phyloP scores from a whole-genome alignment of 805 yeast species.

The Osmozyma mogii region DNA sequence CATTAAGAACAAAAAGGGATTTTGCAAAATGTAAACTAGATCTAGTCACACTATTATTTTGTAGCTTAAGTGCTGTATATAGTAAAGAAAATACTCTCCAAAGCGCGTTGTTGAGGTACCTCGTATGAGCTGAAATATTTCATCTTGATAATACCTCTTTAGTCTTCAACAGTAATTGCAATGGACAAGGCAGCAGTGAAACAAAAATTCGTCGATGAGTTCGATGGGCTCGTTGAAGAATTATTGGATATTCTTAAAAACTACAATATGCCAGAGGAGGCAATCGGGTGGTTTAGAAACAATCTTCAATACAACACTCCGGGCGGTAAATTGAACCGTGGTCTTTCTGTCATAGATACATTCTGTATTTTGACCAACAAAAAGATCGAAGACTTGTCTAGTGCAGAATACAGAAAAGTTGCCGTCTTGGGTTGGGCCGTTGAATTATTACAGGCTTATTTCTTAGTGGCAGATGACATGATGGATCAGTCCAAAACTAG shows the following conservation, averaged over 20 bases:
- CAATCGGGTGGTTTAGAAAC: constrained; percentile 74
- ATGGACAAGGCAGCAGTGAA: constrained; percentile 34
- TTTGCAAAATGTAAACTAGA: constrained; percentile 15
- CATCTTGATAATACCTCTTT: neutral
- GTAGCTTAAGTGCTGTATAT: neutral
- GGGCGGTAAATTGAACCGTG: constrained; percentile 96
- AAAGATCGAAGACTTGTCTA: constrained; percentile 43
- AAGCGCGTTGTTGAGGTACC: neutral
- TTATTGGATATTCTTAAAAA: constrained; percentile 49
- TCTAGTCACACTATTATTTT: constrained; percentile 5
- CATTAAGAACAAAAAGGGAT: neutral
- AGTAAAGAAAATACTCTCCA: neutral
- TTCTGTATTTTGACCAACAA: constrained; percentile 70
- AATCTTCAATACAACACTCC: constrained; percentile 81
- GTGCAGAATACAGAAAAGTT: constrained; percentile 70
- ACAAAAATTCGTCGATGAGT: constrained; percentile 54
- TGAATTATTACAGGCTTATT: constrained; percentile 91
- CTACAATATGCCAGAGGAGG: constrained; percentile 81
- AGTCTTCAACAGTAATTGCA: neutral
- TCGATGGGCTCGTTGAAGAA: constrained; percentile 75
- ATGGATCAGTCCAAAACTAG: constrained; percentile 96
- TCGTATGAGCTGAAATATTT: neutral
- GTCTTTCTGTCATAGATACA: constrained; percentile 90
- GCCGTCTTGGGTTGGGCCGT: constrained; percentile 93
- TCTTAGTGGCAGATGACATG: constrained; percentile 96